Conservation (phyloP, 257 asterid genomes). For the Nicotiana knightiana region DNA sequence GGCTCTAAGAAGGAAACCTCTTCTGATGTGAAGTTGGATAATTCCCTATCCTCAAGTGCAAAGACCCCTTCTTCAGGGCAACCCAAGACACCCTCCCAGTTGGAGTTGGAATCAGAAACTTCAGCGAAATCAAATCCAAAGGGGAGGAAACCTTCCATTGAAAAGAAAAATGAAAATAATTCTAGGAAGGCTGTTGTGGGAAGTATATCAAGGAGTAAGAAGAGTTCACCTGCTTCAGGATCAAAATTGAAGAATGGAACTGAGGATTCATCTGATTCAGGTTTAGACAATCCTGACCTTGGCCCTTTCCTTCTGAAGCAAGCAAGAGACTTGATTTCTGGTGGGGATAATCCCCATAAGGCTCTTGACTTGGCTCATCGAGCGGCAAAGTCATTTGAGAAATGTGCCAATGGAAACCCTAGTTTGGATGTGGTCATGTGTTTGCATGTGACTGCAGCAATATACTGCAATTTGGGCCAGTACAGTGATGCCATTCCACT, state of each 20-base stretch:
- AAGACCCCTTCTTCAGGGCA: slow-evolving; percentile 34
- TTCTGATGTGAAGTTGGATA: slow-evolving; percentile 25
- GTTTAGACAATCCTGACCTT: slow-evolving; percentile 66
- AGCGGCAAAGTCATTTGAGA: slow-evolving; percentile 79
- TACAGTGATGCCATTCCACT: slow-evolving; percentile 73
- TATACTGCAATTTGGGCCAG: slow-evolving; percentile 71
- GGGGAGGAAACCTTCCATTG: slow-evolving; percentile 39
- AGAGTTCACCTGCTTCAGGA: slow-evolving; percentile 24
- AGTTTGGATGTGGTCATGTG: slow-evolving; percentile 76
- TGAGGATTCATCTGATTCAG: slow-evolving; percentile 43
- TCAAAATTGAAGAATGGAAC: slow-evolving; percentile 42
- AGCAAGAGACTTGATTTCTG: slow-evolving; percentile 78
- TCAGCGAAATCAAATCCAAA: slow-evolving; percentile 48
- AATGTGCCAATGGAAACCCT: slow-evolving; percentile 64
- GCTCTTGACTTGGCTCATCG: slow-evolving; percentile 76
- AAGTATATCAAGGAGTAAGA: slow-evolving; percentile 19
- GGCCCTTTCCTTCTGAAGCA: slow-evolving; percentile 86
- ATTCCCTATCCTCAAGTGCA: slow-evolving; percentile 31
- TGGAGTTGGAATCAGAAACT: slow-evolving; percentile 39
- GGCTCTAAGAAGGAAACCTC: slow-evolving; percentile 40
- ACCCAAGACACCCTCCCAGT: slow-evolving; percentile 34
- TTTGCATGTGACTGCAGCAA: slow-evolving; percentile 84
- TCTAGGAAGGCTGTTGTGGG: slow-evolving; percentile 24
- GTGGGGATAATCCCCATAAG: slow-evolving; percentile 72
- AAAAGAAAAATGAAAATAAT: slow-evolving; percentile 33